These are phyloP conservation scores for Microsporum audouinii DNA, from an alignment of 2,329 filamentous ascomycete species.

Conservation along the genomic window DNA sequence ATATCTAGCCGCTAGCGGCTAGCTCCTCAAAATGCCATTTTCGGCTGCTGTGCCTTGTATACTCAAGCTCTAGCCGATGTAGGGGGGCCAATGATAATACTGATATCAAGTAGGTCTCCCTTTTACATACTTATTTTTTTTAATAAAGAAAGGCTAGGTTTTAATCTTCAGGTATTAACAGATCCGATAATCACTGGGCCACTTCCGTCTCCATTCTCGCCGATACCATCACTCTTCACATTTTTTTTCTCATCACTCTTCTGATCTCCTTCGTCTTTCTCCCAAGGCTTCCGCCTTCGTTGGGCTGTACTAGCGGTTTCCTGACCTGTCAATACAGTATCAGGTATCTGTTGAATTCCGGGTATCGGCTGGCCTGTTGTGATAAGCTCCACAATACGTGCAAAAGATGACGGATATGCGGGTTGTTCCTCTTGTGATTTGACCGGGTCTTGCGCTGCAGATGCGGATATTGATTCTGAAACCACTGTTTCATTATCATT, in stretches of 20 bases:
- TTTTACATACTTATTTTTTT: background rate
- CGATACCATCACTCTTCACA: background rate
- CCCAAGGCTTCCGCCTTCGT: conserved; percentile 66
- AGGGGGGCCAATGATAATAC: background rate
- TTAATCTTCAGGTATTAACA: background rate
- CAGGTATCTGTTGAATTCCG: conserved; percentile 76
- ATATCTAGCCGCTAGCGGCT: background rate
- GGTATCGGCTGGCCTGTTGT: conserved; percentile 72
- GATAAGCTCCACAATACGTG: conserved; percentile 74
- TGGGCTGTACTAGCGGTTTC: conserved; percentile 45
- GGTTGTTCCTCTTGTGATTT: conserved; percentile 39
- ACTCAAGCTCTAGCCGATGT: background rate
- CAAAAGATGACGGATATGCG: conserved; percentile 70
- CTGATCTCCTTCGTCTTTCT: conserved; percentile 40
- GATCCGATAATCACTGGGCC: background rate
- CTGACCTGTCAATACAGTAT: conserved; percentile 61
- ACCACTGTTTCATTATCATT: background rate
- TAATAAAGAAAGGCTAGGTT: background rate
- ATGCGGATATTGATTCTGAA: background rate
- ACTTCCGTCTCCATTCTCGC: background rate
- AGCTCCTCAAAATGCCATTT: background rate
- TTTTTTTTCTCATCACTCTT: background rate
- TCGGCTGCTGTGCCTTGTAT: background rate
- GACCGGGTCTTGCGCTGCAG: background rate
- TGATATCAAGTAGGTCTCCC: background rate